phyloP scores from a whole-genome alignment of 2,329 filamentous ascomycete species.

The Arthrobotrys megalospora region DNA sequence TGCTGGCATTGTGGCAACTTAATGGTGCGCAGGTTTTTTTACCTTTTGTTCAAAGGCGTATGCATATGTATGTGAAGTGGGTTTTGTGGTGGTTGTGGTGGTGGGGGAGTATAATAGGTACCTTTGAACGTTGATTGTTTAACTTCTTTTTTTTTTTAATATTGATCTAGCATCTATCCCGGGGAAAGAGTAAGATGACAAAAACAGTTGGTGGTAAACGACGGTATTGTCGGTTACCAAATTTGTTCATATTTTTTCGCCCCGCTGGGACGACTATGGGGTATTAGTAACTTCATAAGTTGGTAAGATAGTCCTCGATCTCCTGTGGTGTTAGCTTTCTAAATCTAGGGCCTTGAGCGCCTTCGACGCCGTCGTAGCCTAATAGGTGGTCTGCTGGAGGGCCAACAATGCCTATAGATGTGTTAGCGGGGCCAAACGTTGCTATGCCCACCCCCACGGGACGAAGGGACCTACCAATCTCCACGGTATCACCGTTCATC shows the following conservation, averaged over 20 bases:
- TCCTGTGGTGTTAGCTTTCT: conserved; percentile 96
- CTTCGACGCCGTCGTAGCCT: conserved; percentile 89
- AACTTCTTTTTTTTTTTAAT: background rate
- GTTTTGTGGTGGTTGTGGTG: background rate
- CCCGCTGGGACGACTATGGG: too few species aligned
- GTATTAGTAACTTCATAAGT: conserved; percentile 77
- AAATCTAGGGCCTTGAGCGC: conserved; percentile 87
- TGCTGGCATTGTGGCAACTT: conserved; percentile 61
- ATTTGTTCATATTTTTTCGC: too few species aligned
- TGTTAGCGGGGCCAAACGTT: conserved; percentile 3
- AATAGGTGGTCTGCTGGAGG: conserved; percentile 93
- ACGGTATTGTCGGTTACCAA: too few species aligned
- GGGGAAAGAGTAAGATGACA: background rate
- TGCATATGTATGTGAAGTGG: background rate
- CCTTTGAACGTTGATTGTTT: background rate
- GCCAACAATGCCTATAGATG: conserved; percentile 84
- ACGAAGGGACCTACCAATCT: conserved; percentile 80
- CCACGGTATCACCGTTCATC: conserved; percentile 98
- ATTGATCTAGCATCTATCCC: background rate
- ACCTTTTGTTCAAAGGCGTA: too few species aligned
- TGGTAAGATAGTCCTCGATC: conserved; percentile 99
- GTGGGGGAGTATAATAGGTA: too few species aligned
- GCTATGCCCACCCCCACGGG: background rate
- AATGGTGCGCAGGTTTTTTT: conserved; percentile 54
- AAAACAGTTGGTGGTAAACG: background rate